Percentiles rank a stretch among this genome's conserved stretches.
These are phyloP conservation scores for Psilocybe tampanensis DNA, from an alignment of 768 basidiomycete genomes.

Conservation along the genomic window DNA sequence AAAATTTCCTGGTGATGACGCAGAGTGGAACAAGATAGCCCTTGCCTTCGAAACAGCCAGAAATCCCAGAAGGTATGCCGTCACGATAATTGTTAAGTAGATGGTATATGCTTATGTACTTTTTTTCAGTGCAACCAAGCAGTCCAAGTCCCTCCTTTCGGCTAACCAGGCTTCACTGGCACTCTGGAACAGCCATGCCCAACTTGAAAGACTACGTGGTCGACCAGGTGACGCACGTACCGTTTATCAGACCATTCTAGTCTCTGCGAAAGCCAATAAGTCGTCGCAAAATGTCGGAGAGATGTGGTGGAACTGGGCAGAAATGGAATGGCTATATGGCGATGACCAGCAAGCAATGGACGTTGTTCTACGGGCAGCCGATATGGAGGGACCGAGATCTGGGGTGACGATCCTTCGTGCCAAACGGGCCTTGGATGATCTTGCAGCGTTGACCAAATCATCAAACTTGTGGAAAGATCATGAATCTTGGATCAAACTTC, in stretches of 20 bases:
- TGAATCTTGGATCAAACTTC: constrained; percentile 67
- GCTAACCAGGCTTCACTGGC: constrained; percentile 53
- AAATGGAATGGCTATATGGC: constrained; percentile 78
- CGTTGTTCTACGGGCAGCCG: constrained; percentile 56
- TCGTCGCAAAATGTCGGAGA: constrained; percentile 38
- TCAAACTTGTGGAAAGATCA: constrained; percentile 51
- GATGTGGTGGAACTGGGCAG: constrained; percentile 85
- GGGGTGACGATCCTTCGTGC: constrained; percentile 62
- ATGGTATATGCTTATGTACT: no score
- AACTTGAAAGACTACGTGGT: constrained; percentile 68
- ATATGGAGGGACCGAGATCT: constrained; percentile 47
- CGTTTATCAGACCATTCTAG: constrained; percentile 70
- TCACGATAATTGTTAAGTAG: constrained; percentile 1
- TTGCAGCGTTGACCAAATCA: constrained; percentile 29
- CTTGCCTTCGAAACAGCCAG: constrained; percentile 69
- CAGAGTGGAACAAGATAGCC: constrained; percentile 66
- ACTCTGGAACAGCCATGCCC: constrained; percentile 80
- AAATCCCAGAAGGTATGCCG: constrained; percentile 54
- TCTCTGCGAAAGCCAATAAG: constrained; percentile 40
- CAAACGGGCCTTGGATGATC: constrained; percentile 64
- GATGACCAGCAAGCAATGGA: constrained; percentile 49
- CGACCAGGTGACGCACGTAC: constrained; percentile 72
- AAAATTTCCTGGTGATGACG: constrained; percentile 46
- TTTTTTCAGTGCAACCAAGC: constrained; percentile 67
- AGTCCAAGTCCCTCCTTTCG: constrained; percentile 67